Percentiles rank a stretch among this genome's conserved stretches.
Evolutionary conservation across 2,329 filamentous ascomycete species (phyloP).

Genomic region (Alternaria angustiovoidea): DNA sequence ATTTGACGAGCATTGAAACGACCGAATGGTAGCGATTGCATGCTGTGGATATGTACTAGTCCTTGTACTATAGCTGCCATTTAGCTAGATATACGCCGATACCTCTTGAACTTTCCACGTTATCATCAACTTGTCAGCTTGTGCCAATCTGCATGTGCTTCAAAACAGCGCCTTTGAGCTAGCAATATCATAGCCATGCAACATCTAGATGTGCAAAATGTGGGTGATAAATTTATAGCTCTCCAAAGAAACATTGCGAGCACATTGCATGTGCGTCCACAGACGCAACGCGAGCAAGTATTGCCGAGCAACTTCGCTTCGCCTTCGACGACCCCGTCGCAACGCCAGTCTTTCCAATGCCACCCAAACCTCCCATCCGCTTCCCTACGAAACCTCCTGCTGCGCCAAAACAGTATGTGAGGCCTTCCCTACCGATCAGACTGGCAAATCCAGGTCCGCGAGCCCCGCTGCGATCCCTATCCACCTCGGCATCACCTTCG

Average conservation of each 20-base stretch:
- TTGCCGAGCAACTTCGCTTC: conserved; percentile 12
- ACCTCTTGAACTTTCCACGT: conserved; percentile 25
- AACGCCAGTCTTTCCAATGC: conserved; percentile 21
- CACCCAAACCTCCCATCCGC: conserved; percentile 35
- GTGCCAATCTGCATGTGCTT: neutral
- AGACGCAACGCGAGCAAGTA: conserved; percentile 14
- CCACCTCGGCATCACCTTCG: conserved; percentile 5
- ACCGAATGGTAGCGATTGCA: conserved; percentile 43
- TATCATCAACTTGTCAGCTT: neutral
- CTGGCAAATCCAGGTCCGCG: conserved; percentile 6
- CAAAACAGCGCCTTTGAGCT: neutral
- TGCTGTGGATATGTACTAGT: conserved; percentile 51
- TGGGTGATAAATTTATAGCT: neutral
- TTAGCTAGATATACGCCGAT: conserved; percentile 32
- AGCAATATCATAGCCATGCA: neutral
- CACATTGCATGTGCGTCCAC: neutral
- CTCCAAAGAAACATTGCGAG: neutral
- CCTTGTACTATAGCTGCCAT: conserved; percentile 48
- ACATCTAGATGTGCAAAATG: neutral
- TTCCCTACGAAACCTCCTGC: conserved; percentile 16
- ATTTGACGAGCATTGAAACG: conserved; percentile 37
- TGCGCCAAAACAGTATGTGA: conserved; percentile 7
- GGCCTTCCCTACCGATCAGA: neutral
- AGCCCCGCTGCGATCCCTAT: conserved; percentile 7
- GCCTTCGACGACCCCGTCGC: neutral